Conservation (phyloP, 1,284 basidiomycete genomes). For the Sporisorium iseilematis-ciliati region DNA sequence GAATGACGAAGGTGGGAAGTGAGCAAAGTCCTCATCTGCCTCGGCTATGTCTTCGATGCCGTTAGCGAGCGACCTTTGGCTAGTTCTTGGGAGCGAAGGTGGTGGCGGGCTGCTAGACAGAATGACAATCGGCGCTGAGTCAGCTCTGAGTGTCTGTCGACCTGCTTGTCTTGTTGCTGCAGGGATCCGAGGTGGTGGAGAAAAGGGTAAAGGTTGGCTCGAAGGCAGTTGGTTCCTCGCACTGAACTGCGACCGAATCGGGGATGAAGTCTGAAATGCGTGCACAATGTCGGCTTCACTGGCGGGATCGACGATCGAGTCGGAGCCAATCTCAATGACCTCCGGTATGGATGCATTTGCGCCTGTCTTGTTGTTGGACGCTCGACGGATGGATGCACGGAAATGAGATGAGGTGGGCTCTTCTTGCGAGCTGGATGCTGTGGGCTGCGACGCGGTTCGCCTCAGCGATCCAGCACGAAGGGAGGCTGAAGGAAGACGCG, state of each 20-base stretch:
- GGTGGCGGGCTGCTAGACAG: conserved; percentile 44
- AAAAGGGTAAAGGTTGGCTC: conserved; percentile 25
- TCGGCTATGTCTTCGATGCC: conserved; percentile 16
- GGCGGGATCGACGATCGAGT: conserved; percentile 35
- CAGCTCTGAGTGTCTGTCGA: conserved; percentile 4
- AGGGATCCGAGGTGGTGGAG: conserved; percentile 15
- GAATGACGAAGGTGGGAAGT: conserved; percentile 28
- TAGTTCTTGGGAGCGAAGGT: conserved; percentile 16
- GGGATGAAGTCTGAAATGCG: conserved; percentile 21
- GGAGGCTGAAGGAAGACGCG: conserved; percentile 11
- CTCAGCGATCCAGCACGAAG: conserved; percentile 29
- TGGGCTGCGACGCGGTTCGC: conserved; percentile 37
- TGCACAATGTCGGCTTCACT: conserved; percentile 18
- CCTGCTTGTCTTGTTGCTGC: neutral
- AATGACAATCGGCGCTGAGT: conserved; percentile 42
- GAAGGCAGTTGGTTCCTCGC: conserved; percentile 17
- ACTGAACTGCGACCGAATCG: conserved; percentile 45
- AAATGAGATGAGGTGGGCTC: conserved; percentile 23
- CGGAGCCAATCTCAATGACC: conserved; percentile 46
- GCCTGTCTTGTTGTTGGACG: conserved; percentile 4
- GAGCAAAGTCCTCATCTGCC: conserved; percentile 7
- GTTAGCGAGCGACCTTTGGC: conserved; percentile 13
- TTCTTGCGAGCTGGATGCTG: conserved; percentile 32
- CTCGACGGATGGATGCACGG: conserved; percentile 8
- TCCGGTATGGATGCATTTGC: conserved; percentile 10